Evolutionary conservation across 768 basidiomycete species (phyloP), one percentile per base, ranked within the genome.

Genomic region (Tricholoma hemisulphureum): DNA sequence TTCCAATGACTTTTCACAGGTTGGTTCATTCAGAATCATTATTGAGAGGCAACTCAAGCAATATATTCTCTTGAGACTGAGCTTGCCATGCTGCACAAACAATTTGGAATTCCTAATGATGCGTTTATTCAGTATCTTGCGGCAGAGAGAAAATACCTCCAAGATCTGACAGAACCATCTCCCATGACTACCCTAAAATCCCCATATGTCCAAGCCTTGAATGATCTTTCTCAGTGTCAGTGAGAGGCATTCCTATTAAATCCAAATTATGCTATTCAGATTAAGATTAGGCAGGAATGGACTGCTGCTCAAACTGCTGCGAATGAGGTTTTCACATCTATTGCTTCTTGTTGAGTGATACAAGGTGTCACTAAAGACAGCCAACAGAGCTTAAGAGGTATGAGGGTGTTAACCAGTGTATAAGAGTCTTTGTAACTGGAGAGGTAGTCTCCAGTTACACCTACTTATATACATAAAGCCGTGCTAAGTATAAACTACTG

Each of bases 11-110:
- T 28, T 29, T n/a, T 57, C 9, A 14, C 6, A 53, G 51, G 57
- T 14, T 21, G 29, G 24, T 53, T 51, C 18, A 51, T 57, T 18
- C 18, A 29, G 6, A 57, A 57, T 41, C 56, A 57, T 31, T 57
- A 57, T 50, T n/a, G 28, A n/a, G 49, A 57, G 23, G 56, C 56
- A 13, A n/a, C 20, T 32, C 32, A 34, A n/a, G 49, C 49, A 10
- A 34, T 51, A n/a, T 7, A 35, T 24, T 35, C 56, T 2, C 56
- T 50, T 50, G 18, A 32, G 31, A 29, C 18, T 11, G 23, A 57
- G 32, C 56, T 57, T 51, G 46, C 11, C 2, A 16, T 28, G 35
- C 16, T 51, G 23, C 16, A 37, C 10, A 20, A 23, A n/a, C 23
- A 57, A 24, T 39, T 57, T 13, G 14, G 45, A 23, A 24, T 57